phyloP scores from a whole-genome alignment of 78 protist species.

The Isochrysis galbana region DNA sequence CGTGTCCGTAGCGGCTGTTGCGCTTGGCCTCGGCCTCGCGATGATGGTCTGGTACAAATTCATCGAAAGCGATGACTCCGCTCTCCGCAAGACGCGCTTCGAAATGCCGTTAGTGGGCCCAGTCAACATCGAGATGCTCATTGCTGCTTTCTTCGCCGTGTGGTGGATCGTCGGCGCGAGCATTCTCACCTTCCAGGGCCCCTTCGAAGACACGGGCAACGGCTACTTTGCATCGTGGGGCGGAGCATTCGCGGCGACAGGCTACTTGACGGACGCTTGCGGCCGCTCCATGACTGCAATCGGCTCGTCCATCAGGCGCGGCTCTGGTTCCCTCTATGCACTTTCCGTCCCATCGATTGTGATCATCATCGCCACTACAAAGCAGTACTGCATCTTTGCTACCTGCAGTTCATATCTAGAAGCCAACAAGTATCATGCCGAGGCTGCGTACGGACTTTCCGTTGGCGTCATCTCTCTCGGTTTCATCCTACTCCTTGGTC shows the following conservation, averaged over 20 bases:
- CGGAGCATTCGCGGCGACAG: not conserved
- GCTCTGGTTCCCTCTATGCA: not conserved
- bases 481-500: not conserved
- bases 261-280: not conserved
- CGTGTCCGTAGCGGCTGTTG: not conserved
- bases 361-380: not conserved
- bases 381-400: too few species aligned
- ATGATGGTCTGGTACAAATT: not conserved
- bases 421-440: not conserved
- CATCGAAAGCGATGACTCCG: not conserved
- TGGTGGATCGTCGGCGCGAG: not conserved
- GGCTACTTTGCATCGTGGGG: not conserved
- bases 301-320: not conserved
- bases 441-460: not conserved
- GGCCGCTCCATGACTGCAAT: not conserved
- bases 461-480: not conserved
- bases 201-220: not conserved
- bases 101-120: not conserved
- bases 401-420: not conserved
- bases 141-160: not conserved
- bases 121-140: not conserved
- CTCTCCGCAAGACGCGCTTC: not conserved
- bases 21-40: not conserved
- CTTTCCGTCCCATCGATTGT: not conserved
- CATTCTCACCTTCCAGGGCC: not conserved